Base-by-base conservation (phyloP, 139 green algal genomes). In the Limnomonas spitsbergensis region DNA sequence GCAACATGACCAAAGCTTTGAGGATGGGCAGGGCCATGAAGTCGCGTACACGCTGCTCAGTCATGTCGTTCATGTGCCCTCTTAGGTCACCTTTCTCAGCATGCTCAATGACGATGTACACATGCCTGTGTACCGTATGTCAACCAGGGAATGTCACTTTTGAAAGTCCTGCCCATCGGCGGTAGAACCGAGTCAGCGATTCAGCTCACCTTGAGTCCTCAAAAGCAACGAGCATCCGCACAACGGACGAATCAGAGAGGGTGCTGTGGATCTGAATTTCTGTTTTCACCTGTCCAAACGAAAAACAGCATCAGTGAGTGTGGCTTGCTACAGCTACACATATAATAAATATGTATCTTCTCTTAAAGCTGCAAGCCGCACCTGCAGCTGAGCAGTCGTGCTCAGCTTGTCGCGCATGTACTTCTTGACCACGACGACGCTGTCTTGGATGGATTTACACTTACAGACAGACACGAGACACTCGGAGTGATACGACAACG, bases 391-490 rank as follows among this genome's bases (percentile, higher is more conserved):
- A n/a, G n/a, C n/a, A n/a, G n/a, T n/a, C n/a, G n/a, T n/a, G n/a
- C n/a, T n/a, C n/a, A n/a, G n/a, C n/a, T n/a, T n/a, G n/a, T n/a
- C n/a, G n/a, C n/a, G n/a, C n/a, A n/a, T n/a, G n/a, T n/a, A n/a
- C n/a, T n/a, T n/a, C n/a, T n/a, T n/a, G n/a, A n/a, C n/a, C n/a
- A n/a, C n/a, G n/a, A n/a, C n/a, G n/a, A n/a, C n/a, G n/a, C n/a
- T n/a, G 14, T 61, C 61, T 2, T 69, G 67, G 2, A 20, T 70
- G 36, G 31, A 52, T 38, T 78, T 81, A 38, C 52, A 81, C 2
- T 20, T 61, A 14, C 39, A 54, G n/a, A 85, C 38, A 6, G 53
- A 81, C 4, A 85, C 80, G 9, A 76, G 75, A 40, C 75, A 81
- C 1, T 85, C 76, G 2, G 37, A 37, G 24, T 85, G 75, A 36